phyloP scores from a whole-genome alignment of 2,329 filamentous ascomycete genomes.

The Fusarium mundagurra region DNA sequence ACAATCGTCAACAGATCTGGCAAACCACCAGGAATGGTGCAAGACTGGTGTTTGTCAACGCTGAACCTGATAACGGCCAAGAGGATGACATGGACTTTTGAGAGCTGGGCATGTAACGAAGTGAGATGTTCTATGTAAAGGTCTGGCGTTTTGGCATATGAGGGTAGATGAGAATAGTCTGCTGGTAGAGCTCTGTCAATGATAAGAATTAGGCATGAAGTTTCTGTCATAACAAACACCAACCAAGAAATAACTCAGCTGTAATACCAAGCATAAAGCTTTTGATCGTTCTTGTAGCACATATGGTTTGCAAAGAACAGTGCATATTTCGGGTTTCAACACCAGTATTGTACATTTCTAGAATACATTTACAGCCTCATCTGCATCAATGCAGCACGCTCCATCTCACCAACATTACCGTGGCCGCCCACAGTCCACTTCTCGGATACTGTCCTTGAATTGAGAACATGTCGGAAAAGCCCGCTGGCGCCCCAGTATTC shows the following conservation, averaged over 20 bases:
- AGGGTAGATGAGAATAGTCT: slow-evolving; percentile 35
- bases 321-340: slow-evolving; percentile 31
- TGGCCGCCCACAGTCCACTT: slow-evolving; percentile 86
- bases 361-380: slow-evolving; percentile 55
- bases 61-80: slow-evolving; percentile 59
- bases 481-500: slow-evolving; percentile 95
- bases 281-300: not conserved
- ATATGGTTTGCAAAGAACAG: slow-evolving; percentile 2
- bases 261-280: not conserved
- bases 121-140: slow-evolving; percentile 29
- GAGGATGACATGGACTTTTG: slow-evolving; percentile 60
- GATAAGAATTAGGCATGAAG: slow-evolving; percentile 16
- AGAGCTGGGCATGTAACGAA: slow-evolving; percentile 29
- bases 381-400: slow-evolving; percentile 68
- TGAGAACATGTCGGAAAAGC: slow-evolving; percentile 75
- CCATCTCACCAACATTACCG: slow-evolving; percentile 87
- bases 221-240: not conserved
- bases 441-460: slow-evolving; percentile 77
- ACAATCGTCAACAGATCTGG: slow-evolving; percentile 70
- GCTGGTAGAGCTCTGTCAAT: slow-evolving; percentile 23
- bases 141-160: slow-evolving; percentile 48
- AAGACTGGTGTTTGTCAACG: slow-evolving; percentile 74
- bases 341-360: slow-evolving; percentile 44
- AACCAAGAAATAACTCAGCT: not conserved
- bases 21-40: slow-evolving; percentile 78